A percentile compares a stretch with the other conserved stretches of the same genome.
These are phyloP conservation scores for Pseudisothecium myosuroides DNA, from an alignment of 225 moss, liverwort and hornwort species.

Conservation along the genomic window DNA sequence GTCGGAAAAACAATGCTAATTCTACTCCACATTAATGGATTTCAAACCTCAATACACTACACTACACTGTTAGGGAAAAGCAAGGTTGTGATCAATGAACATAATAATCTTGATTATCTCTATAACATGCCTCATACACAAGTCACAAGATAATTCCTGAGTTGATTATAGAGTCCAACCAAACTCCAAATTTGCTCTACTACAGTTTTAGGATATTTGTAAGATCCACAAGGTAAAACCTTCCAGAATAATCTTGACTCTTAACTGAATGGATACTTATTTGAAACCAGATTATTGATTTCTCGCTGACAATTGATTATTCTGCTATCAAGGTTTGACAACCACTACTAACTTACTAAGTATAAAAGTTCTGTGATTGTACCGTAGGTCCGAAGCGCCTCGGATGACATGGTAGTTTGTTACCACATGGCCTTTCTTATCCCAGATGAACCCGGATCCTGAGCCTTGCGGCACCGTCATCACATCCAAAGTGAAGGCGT, in stretches of 20 bases:
- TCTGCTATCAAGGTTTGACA: neutral
- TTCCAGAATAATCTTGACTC: neutral
- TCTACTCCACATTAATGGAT: neutral
- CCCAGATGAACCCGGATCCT: constrained; percentile 99
- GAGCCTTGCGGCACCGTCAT: constrained; percentile 99
- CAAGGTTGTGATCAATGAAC: neutral
- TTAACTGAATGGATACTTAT: neutral
- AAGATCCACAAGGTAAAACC: neutral
- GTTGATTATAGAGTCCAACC: neutral
- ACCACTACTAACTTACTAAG: too few relatives aligned
- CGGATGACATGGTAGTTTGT: constrained; percentile 98
- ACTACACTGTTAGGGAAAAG: neutral
- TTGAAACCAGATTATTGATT: neutral
- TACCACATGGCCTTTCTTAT: constrained; percentile 84
- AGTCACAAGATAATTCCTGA: neutral
- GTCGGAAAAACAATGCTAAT: too few relatives aligned
- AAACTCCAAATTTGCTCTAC: neutral
- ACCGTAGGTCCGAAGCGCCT: constrained; percentile 98
- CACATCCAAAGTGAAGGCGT: constrained; percentile 94
- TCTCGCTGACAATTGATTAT: neutral
- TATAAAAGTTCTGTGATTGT: neutral
- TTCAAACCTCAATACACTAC: neutral
- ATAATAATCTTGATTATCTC: neutral
- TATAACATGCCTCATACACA: neutral
- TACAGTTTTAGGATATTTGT: neutral